Evolutionary conservation across 1,139 yeast genomes (phyloP).

Genomic region (Protomyces lactucae-debilis): DNA sequence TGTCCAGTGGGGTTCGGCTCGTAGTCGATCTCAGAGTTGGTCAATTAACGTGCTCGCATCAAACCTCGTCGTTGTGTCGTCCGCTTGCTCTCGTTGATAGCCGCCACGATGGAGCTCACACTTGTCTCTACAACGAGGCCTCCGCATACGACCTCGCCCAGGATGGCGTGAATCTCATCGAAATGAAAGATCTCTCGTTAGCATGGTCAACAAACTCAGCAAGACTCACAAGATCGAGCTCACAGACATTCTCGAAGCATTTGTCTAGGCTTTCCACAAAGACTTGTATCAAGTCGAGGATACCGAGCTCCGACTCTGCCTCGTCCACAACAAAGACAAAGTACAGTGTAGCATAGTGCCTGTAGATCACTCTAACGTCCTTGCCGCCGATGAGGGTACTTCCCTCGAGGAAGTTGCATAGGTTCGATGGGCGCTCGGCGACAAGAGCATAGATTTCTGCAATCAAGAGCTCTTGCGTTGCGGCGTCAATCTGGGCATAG

Average conservation of each 20-base stretch:
- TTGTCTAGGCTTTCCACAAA: constrained; percentile 91
- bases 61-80: constrained; percentile 17
- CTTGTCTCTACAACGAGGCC: constrained; percentile 99
- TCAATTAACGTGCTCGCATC: neutral
- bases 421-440: constrained; percentile 60
- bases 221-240: constrained; percentile 90
- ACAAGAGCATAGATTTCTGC: constrained; percentile 72
- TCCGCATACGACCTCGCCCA: constrained; percentile 85
- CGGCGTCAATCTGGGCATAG: constrained; percentile 77
- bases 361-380: constrained; percentile 81
- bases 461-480: constrained; percentile 65
- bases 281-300: constrained; percentile 87
- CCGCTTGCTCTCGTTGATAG: constrained; percentile 44
- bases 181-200: constrained; percentile 52
- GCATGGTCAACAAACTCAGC: constrained; percentile 54
- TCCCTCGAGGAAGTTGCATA: constrained; percentile 62
- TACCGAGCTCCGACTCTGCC: constrained; percentile 91
- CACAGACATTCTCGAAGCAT: constrained; percentile 92
- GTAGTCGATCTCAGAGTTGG: no score
- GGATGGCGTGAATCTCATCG: constrained; percentile 89
- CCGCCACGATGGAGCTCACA: constrained; percentile 73
- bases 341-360: constrained; percentile 90
- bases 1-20: no score
- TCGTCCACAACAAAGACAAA: constrained; percentile 94
- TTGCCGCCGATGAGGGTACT: constrained; percentile 55